These are phyloP conservation scores for Colletotrichum ledebouriae DNA, from an alignment of 2,329 filamentous ascomycete species.

Conservation along the genomic window DNA sequence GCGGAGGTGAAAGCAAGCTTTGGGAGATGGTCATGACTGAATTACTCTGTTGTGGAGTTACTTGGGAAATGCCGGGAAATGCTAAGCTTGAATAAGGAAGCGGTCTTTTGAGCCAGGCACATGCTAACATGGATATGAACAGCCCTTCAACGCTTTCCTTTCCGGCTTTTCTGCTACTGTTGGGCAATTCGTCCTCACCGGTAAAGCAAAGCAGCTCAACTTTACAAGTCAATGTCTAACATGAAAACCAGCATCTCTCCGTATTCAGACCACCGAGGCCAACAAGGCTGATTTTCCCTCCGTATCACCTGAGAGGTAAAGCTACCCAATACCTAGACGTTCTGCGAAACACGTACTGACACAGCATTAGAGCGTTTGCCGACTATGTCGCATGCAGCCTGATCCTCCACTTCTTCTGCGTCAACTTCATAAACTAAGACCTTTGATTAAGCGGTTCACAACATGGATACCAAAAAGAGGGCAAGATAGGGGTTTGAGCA, in stretches of 20 bases:
- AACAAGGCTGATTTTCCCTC: conserved; percentile 83
- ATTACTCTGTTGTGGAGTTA: background rate
- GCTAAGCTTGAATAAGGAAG: background rate
- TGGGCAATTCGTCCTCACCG: conserved; percentile 96
- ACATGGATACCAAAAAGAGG: conserved; percentile 12
- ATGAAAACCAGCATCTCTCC: conserved; percentile 70
- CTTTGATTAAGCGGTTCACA: conserved; percentile 30
- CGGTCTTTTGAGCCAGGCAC: background rate
- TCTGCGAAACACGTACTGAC: conserved; percentile 39
- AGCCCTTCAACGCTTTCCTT: conserved; percentile 99
- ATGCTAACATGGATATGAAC: conserved; percentile 45
- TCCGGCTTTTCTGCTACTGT: conserved; percentile 95
- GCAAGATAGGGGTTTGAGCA: background rate
- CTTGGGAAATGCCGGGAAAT: background rate
- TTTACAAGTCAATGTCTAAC: background rate
- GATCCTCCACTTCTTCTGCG: conserved; percentile 97
- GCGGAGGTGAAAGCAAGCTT: background rate
- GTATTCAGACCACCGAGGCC: conserved; percentile 90
- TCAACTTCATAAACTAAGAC: conserved; percentile 97
- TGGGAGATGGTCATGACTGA: background rate
- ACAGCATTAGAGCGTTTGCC: conserved; percentile 81
- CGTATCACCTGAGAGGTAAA: conserved; percentile 84
- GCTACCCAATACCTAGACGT: background rate
- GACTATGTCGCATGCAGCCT: conserved; percentile 96
- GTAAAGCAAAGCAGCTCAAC: conserved; percentile 60